Evolutionary conservation across 495 filamentous ascomycete species (phyloP).

Genomic region (Talaromyces wortmannii): DNA sequence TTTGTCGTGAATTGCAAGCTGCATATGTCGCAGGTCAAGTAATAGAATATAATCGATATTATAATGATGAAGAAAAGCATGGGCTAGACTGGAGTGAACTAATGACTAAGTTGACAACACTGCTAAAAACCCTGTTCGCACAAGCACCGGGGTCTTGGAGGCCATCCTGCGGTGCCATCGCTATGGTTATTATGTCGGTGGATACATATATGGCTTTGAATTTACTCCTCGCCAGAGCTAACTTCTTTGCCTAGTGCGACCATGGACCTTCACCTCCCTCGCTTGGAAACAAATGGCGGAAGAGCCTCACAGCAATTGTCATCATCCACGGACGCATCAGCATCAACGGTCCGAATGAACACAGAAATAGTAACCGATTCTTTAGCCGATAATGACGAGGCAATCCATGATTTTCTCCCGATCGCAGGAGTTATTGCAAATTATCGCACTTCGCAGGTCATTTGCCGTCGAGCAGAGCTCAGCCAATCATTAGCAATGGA

Average conservation of each 20-base stretch:
- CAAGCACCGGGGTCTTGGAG: background rate
- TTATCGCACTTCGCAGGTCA: background rate
- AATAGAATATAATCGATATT: background rate
- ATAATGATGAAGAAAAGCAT: background rate
- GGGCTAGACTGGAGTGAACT: background rate
- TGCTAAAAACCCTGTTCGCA: background rate
- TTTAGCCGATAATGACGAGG: background rate
- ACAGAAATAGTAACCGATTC: background rate
- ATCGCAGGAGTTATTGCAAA: background rate
- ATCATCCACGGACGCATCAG: background rate
- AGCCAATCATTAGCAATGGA: background rate
- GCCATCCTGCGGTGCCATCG: background rate
- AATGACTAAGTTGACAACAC: background rate
- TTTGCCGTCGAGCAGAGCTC: background rate
- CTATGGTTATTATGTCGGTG: background rate
- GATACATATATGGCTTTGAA: no score
- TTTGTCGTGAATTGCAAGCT: background rate
- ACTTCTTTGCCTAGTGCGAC: background rate
- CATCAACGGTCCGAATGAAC: background rate
- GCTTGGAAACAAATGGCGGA: no score
- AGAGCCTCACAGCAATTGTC: background rate
- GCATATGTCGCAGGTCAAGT: background rate
- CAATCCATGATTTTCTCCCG: background rate
- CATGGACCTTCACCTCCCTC: background rate
- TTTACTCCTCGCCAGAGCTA: background rate